Conservation (phyloP, 2,329 filamentous ascomycete genomes). For the Exophiala dermatitidis region DNA sequence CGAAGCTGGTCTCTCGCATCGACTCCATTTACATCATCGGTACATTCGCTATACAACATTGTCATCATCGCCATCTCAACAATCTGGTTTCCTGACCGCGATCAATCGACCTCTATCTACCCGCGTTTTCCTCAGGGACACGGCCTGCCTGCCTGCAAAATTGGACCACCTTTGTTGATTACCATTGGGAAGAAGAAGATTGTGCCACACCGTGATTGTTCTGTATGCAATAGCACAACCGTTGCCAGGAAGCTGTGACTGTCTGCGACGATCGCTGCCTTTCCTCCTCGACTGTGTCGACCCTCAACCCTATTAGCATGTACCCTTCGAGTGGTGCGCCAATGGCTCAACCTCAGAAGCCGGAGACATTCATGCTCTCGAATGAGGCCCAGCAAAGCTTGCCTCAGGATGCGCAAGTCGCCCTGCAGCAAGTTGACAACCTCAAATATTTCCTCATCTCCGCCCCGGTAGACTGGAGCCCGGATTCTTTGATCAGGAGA, state of each 20-base stretch:
- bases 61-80: slow-evolving; percentile 9
- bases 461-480: slow-evolving; percentile 93
- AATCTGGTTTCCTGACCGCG: slow-evolving; percentile 3
- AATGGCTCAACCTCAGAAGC: slow-evolving; percentile 90
- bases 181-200: slow-evolving; percentile 7
- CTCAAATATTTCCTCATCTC: slow-evolving; percentile 99
- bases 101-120: slow-evolving; percentile 1
- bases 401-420: slow-evolving; percentile 92
- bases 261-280: slow-evolving; percentile 14
- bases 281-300: slow-evolving; percentile 20
- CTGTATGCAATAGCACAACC: slow-evolving; percentile 5
- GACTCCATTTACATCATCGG: slow-evolving; percentile 25
- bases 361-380: slow-evolving; percentile 97
- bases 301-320: slow-evolving; percentile 45
- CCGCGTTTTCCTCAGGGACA: slow-evolving; percentile 3
- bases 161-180: slow-evolving; percentile 3
- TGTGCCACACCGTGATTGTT: background rate
- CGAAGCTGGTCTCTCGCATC: slow-evolving; percentile 27
- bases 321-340: slow-evolving; percentile 70
- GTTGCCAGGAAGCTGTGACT: slow-evolving; percentile 9
- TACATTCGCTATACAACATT: slow-evolving; percentile 23
- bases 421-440: slow-evolving; percentile 96
- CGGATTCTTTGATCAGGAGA: slow-evolving; percentile 90
- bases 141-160: slow-evolving; percentile 2
- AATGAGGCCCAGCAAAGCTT: slow-evolving; percentile 94